Percentiles rank a stretch among this genome's conserved stretches.
phyloP scores from a whole-genome alignment of 1,284 basidiomycete genomes.

The Termitomyces sp. region DNA sequence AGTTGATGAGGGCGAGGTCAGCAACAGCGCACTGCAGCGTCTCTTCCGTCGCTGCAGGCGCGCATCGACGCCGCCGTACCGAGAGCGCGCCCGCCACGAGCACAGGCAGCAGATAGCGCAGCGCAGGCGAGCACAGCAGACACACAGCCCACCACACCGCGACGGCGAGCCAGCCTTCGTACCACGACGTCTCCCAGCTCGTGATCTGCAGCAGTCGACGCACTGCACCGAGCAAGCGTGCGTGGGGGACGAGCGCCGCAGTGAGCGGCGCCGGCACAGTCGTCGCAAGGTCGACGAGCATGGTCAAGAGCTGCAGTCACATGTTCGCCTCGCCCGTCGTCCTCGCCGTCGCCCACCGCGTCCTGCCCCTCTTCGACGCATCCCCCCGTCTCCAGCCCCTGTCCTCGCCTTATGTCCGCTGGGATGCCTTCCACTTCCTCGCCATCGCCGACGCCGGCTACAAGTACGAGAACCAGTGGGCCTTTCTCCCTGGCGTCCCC shows the following conservation, averaged over 20 bases:
- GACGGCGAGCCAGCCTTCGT: conserved; percentile 65
- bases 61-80: conserved; percentile 22
- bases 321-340: conserved; percentile 15
- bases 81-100: conserved; percentile 41
- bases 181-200: conserved; percentile 59
- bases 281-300: conserved; percentile 44
- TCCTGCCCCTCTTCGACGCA: conserved; percentile 30
- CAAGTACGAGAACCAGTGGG: conserved; percentile 80
- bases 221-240: conserved; percentile 45
- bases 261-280: conserved; percentile 58
- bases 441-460: conserved; percentile 66
- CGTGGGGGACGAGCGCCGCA: conserved; percentile 52
- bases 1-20: conserved; percentile 52
- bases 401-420: conserved; percentile 52
- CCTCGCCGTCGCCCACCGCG: conserved; percentile 13
- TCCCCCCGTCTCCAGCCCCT: conserved; percentile 33
- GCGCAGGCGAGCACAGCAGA: conserved; percentile 48
- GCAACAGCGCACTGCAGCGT: conserved; percentile 51
- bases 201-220: conserved; percentile 50
- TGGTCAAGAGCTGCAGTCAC: conserved; percentile 7
- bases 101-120: conserved; percentile 29
- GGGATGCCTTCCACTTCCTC: conserved; percentile 86
- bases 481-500: conserved; percentile 78
- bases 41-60: conserved; percentile 52
- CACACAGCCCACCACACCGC: conserved; percentile 77